A percentile compares a stretch with the other conserved stretches of the same genome.
These are phyloP conservation scores for Talaromyces amestolkiae DNA, from an alignment of 2,329 filamentous ascomycete species.

Conservation along the genomic window DNA sequence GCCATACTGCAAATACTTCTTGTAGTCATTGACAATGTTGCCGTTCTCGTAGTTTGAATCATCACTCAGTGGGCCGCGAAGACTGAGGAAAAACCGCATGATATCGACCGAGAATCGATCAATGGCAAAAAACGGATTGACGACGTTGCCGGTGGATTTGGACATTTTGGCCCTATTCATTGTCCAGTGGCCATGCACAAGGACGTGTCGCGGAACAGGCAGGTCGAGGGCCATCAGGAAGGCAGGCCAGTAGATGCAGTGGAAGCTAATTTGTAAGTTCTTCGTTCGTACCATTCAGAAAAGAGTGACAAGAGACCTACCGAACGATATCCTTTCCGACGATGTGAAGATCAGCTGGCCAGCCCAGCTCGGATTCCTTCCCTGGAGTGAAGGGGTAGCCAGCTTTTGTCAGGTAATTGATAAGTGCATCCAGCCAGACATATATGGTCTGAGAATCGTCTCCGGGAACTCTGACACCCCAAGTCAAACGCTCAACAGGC, in stretches of 20 bases:
- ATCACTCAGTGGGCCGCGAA: constrained; percentile 70
- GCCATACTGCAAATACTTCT: constrained; percentile 71
- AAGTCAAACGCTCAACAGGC: constrained; percentile 71
- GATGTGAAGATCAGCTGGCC: constrained; percentile 89
- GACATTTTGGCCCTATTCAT: constrained; percentile 92
- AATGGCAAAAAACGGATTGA: constrained; percentile 88
- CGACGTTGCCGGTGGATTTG: constrained; percentile 90
- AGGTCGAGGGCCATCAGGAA: constrained; percentile 85
- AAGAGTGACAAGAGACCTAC: constrained; percentile 27
- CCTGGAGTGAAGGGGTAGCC: constrained; percentile 75
- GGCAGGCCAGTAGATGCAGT: constrained; percentile 97
- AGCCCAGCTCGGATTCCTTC: constrained; percentile 62
- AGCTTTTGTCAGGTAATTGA: constrained; percentile 88
- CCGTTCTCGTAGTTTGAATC: constrained; percentile 85
- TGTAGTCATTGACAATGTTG: constrained; percentile 71
- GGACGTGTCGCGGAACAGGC: constrained; percentile 71
- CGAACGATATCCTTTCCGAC: constrained; percentile 95
- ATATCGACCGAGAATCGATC: constrained; percentile 84
- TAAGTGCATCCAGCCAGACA: constrained; percentile 93
- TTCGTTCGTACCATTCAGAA: neutral
- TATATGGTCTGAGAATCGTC: constrained; percentile 89
- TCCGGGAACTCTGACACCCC: constrained; percentile 86
- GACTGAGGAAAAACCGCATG: constrained; percentile 84
- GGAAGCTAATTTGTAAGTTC: constrained; percentile 57
- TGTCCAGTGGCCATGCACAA: constrained; percentile 95